phyloP scores from a whole-genome alignment of 2,329 filamentous ascomycete species.

The Malbranchea cinnamomea region DNA sequence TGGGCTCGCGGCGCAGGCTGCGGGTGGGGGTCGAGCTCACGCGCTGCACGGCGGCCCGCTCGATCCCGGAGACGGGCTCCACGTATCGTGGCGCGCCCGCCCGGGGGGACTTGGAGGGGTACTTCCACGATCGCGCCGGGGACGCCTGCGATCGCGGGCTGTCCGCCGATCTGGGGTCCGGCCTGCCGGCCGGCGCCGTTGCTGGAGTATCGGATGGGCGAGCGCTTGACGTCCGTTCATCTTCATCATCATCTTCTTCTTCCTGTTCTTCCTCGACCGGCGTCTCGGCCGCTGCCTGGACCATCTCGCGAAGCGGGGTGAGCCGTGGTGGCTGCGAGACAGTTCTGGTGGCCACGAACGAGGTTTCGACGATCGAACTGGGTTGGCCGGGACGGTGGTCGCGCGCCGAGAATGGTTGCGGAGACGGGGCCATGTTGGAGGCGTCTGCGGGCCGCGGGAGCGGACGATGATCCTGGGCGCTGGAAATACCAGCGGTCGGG shows the following conservation, averaged over 20 bases:
- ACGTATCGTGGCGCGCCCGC: neutral
- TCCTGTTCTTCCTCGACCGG: slow-evolving; percentile 1
- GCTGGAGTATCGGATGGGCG: slow-evolving; percentile 2
- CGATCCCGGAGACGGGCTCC: slow-evolving; percentile 11
- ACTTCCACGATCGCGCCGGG: too few relatives aligned
- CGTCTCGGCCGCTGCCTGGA: slow-evolving; percentile 2
- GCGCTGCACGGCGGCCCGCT: slow-evolving; percentile 29
- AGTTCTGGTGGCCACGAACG: slow-evolving; percentile 9
- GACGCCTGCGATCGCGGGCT: too few relatives aligned
- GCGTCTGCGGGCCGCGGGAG: too few relatives aligned
- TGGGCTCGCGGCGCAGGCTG: slow-evolving; percentile 14
- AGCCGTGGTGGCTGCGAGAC: slow-evolving; percentile 6
- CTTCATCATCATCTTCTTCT: neutral
- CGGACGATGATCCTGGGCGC: too few relatives aligned
- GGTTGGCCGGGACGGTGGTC: too few relatives aligned
- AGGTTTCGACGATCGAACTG: slow-evolving; percentile 10
- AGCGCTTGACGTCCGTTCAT: too few relatives aligned
- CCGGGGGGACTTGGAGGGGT: neutral
- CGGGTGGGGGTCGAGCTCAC: slow-evolving; percentile 21
- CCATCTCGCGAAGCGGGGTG: slow-evolving; percentile 8
- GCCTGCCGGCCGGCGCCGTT: slow-evolving; percentile 1
- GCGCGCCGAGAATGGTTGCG: too few relatives aligned
- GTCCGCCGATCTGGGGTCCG: too few relatives aligned
- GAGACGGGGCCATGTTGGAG: too few relatives aligned
- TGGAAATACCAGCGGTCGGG: too few relatives aligned